These are phyloP conservation scores for Pelargonium cotyledonis DNA, from an alignment of 441 rosid species.

Conservation along the genomic window DNA sequence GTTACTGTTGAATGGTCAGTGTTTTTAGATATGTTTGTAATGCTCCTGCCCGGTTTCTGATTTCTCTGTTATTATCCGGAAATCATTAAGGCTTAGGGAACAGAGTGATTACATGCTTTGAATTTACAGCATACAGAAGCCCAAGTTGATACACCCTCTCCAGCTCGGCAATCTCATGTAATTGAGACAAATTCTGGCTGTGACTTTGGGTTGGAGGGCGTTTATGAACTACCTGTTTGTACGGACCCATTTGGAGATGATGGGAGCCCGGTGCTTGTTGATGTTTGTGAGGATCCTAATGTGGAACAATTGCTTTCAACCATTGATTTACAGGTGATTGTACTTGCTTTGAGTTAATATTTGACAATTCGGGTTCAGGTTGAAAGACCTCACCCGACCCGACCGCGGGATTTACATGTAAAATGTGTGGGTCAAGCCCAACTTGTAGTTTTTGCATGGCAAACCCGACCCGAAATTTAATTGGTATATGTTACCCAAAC, in stretches of 20 bases:
- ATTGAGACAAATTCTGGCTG: not conserved
- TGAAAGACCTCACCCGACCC: too few species aligned
- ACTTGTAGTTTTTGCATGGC: too few species aligned
- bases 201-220: not conserved
- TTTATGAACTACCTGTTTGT: not conserved
- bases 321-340: constrained; percentile 1
- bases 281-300: not conserved
- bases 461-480: too few species aligned
- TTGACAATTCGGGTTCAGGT: too few species aligned
- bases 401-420: too few species aligned
- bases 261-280: not conserved
- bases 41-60: not conserved
- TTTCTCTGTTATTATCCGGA: not conserved
- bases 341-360: too few species aligned
- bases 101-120: not conserved
- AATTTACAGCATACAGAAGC: not conserved
- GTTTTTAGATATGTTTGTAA: not conserved
- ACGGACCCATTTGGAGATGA: not conserved
- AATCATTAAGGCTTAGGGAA: not conserved
- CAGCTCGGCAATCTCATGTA: not conserved
- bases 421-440: too few species aligned
- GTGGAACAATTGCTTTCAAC: not conserved
- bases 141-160: constrained; percentile 1
- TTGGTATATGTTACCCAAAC: too few species aligned
- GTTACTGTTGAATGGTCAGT: not conserved